Percentiles rank a stretch among this genome's conserved stretches.
Evolutionary conservation across 2,329 filamentous ascomycete genomes (phyloP).

Genomic region (Pyricularia sp.): DNA sequence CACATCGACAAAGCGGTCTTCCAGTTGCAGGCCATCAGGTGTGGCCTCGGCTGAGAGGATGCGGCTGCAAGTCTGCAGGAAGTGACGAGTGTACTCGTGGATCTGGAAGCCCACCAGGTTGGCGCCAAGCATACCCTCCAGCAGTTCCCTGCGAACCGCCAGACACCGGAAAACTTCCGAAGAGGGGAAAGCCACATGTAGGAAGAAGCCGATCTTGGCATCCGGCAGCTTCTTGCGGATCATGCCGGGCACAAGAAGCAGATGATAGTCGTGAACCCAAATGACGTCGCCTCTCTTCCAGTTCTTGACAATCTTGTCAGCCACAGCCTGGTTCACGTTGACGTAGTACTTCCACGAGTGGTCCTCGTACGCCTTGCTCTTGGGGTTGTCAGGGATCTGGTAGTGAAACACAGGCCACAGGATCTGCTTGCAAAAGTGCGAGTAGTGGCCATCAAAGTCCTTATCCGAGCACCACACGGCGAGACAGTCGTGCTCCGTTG

Average conservation of each 20-base stretch:
- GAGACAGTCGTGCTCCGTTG: constrained; percentile 73
- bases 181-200: constrained; percentile 91
- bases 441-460: constrained; percentile 90
- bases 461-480: constrained; percentile 82
- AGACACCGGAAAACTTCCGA: constrained; percentile 94
- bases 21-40: constrained; percentile 77
- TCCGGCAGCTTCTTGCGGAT: constrained; percentile 83
- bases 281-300: constrained; percentile 91
- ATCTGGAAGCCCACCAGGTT: constrained; percentile 93
- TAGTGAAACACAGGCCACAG: constrained; percentile 98
- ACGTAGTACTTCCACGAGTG: constrained; percentile 96
- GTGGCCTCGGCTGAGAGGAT: constrained; percentile 85
- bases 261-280: constrained; percentile 94
- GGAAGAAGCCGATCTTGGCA: constrained; percentile 91
- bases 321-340: constrained; percentile 86
- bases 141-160: constrained; percentile 73
- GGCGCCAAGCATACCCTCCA: constrained; percentile 87
- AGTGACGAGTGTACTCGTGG: constrained; percentile 86
- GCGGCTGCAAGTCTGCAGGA: constrained; percentile 90
- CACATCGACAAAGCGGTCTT: constrained; percentile 89
- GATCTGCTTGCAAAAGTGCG: constrained; percentile 95
- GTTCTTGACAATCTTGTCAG: constrained; percentile 78
- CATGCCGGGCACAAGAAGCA: constrained; percentile 82
- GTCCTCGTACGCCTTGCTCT: constrained; percentile 96
- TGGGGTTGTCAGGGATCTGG: constrained; percentile 93